Base-by-base conservation (phyloP, 2,329 filamentous ascomycete species). In the Blastomyces emzantsi region DNA sequence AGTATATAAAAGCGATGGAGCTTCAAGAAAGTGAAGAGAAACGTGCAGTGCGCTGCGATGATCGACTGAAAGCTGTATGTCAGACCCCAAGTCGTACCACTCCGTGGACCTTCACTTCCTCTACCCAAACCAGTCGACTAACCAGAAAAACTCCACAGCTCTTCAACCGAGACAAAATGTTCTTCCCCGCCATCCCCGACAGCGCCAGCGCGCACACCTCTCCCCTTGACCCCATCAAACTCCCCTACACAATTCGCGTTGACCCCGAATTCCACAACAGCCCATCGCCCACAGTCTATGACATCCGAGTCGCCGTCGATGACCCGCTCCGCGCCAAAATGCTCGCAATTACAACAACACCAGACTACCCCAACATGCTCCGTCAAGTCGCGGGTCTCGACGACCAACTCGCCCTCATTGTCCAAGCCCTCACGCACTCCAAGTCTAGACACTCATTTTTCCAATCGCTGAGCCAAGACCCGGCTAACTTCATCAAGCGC, bases 11-110 rank as follows among this genome's bases (percentile, higher is more conserved):
- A 69, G 82, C 90, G 25, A 89, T 90, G 81, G 87, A 88, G 22
- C 80, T 99, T 57, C 91, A 96, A 74, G 93, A 97, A 73, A 92
- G 96, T 67, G 93, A 97, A 65, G 94, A 99, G 74, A 94, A 94
- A 79, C 85, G 94, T 66, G 89, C 90, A 65, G 93, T 99, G 70
- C 88, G 90, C 49, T 97, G 94, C 72, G 93, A 99, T 72, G 88
- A 92, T 54, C 82, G 87, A 57, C 76, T 99, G 61, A 88, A 85
- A 77, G 85, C 85, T 76, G 91, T 96, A 78, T 72, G 84, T 54
- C 9, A 45, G 30, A 11, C 58, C 15, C 15, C 55, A 54, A 28
- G 49, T 36, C 33, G 33, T 36, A 36, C 33, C 8, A 36, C 63
- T 30, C 61, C 55, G 22, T n/a, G 7, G 25, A n/a, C 30, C 52